phyloP scores from a whole-genome alignment of 305 asterid genomes.

The Fraxinus velutina region DNA sequence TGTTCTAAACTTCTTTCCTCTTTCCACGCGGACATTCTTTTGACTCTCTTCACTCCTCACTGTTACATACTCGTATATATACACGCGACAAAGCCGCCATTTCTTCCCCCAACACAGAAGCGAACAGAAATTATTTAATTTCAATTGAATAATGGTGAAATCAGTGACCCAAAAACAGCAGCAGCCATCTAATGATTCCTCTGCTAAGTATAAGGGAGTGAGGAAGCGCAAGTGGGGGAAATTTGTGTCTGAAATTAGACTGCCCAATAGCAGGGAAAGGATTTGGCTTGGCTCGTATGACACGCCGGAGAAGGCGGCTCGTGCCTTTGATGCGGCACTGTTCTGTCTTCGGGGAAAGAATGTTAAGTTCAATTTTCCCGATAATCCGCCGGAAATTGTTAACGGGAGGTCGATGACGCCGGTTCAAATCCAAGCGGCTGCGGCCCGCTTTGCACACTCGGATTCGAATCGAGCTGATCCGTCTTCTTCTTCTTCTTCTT shows the following conservation, averaged over 20 bases:
- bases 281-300: constrained; percentile 64
- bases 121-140: background rate
- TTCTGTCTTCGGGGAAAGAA: constrained; percentile 55
- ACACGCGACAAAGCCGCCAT: constrained; percentile 29
- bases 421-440: constrained; percentile 46
- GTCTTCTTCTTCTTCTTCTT: constrained; percentile 20
- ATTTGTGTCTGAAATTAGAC: constrained; percentile 58
- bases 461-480: background rate
- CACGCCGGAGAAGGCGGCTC: constrained; percentile 62
- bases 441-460: constrained; percentile 37
- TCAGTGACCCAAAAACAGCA: constrained; percentile 1
- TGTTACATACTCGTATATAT: constrained; percentile 18
- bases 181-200: background rate
- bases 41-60: constrained; percentile 12
- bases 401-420: constrained; percentile 37
- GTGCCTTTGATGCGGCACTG: constrained; percentile 60
- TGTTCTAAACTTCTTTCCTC: background rate
- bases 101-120: constrained; percentile 10
- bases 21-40: background rate
- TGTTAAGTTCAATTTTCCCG: constrained; percentile 51
- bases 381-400: constrained; percentile 37
- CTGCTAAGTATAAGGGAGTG: constrained; percentile 54
- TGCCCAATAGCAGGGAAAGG: constrained; percentile 60
- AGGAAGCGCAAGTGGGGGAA: constrained; percentile 67
- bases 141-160: constrained; percentile 29